A percentile compares a stretch with the other conserved stretches of the same genome.
These are phyloP conservation scores for Lonicera japonica DNA, from an alignment of 129 eudicot species.

Conservation along the genomic window DNA sequence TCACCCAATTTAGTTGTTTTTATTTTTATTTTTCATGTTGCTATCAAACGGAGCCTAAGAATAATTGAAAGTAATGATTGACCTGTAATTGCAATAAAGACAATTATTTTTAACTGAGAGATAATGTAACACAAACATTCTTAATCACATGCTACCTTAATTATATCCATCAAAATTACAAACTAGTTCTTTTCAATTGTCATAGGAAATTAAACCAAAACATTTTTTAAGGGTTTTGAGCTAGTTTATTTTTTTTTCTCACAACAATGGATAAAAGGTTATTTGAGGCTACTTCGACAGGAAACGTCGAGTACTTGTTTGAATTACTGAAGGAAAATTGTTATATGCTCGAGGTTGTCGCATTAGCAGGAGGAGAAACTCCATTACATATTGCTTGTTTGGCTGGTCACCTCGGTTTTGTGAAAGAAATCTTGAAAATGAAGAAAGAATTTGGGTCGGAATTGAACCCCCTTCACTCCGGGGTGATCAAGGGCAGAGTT, in stretches of 20 bases:
- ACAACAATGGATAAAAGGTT: constrained; percentile 32
- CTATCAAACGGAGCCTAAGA: too few relatives aligned
- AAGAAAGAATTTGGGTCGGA: constrained; percentile 18
- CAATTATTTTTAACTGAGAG: too few relatives aligned
- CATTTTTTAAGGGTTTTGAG: background rate
- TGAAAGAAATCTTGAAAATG: constrained; percentile 18
- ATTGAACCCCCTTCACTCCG: constrained; percentile 52
- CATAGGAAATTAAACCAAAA: too few relatives aligned
- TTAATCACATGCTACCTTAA: too few relatives aligned
- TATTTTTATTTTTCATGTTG: too few relatives aligned
- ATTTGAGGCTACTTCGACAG: constrained; percentile 34
- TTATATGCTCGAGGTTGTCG: constrained; percentile 17
- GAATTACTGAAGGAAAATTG: constrained; percentile 16
- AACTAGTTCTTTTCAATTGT: too few relatives aligned
- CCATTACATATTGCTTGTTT: constrained; percentile 19
- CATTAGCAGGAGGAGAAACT: constrained; percentile 19
- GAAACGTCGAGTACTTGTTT: constrained; percentile 31
- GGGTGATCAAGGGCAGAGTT: constrained; percentile 35
- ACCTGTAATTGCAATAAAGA: too few relatives aligned
- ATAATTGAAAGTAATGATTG: too few relatives aligned
- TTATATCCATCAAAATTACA: too few relatives aligned
- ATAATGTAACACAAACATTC: too few relatives aligned
- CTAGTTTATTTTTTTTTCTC: background rate
- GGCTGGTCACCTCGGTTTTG: constrained; percentile 37
- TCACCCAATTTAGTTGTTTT: too few relatives aligned